Percentiles rank a stretch among this genome's conserved stretches.
Conservation (phyloP, 2,329 filamentous ascomycete genomes). For the Trichoderma atrobrunneum region DNA sequence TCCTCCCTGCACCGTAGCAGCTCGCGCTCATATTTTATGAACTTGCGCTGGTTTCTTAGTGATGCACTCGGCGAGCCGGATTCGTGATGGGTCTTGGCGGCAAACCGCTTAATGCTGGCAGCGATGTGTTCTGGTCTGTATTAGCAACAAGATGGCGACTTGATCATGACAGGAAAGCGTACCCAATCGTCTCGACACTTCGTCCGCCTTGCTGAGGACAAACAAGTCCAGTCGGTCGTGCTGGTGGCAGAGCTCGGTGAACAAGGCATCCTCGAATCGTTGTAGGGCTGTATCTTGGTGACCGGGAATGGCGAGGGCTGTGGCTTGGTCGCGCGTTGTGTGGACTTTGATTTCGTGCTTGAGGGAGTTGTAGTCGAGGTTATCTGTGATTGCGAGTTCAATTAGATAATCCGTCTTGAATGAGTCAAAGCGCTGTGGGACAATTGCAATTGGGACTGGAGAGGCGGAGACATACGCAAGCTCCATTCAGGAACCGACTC, state of each 20-base stretch:
- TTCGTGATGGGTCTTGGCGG: conserved; percentile 41
- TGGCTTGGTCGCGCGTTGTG: conserved; percentile 68
- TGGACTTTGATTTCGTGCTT: conserved; percentile 81
- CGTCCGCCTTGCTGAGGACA: conserved; percentile 74
- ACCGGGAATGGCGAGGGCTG: conserved; percentile 71
- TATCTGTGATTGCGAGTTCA: conserved; percentile 54
- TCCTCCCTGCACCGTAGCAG: conserved; percentile 64
- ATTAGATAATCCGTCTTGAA: neutral
- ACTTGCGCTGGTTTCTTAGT: conserved; percentile 49
- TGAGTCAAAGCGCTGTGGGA: conserved; percentile 9
- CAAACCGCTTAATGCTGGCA: conserved; percentile 46
- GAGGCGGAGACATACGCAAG: conserved; percentile 53
- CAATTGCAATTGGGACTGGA: conserved; percentile 4
- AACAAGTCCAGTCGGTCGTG: conserved; percentile 78
- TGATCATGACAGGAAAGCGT: conserved; percentile 21
- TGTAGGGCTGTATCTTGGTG: conserved; percentile 57
- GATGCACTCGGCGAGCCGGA: conserved; percentile 32
- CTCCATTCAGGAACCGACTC: conserved; percentile 81
- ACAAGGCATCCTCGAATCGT: conserved; percentile 70
- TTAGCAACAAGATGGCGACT: neutral
- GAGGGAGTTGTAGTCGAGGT: conserved; percentile 85
- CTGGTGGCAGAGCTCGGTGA: conserved; percentile 66
- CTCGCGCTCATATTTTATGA: conserved; percentile 53
- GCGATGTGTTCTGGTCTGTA: conserved; percentile 47
- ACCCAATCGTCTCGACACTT: conserved; percentile 70